Conservation (phyloP, 257 asterid genomes). For the Ilex asprella region DNA sequence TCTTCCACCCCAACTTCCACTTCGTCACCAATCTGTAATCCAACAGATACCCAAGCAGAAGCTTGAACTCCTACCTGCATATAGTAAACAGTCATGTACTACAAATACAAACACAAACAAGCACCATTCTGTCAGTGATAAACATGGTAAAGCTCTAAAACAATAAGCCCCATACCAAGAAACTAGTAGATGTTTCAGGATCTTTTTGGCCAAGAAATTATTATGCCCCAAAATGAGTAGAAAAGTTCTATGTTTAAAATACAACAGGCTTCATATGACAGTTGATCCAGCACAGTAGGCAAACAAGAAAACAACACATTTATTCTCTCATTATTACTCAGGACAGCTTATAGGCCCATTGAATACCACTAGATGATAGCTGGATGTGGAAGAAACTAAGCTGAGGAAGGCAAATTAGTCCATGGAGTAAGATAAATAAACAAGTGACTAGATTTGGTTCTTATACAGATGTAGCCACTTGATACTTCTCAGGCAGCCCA, state of each 20-base stretch:
- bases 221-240: too few species aligned
- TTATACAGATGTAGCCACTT: too few species aligned
- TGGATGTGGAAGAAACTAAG: too few species aligned
- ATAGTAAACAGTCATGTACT: conserved; percentile 6
- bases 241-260: too few species aligned
- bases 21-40: conserved; percentile 75
- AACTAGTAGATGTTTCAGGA: background rate
- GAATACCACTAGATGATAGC: too few species aligned
- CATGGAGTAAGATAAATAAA: too few species aligned
- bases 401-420: too few species aligned
- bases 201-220: background rate
- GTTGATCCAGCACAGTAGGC: background rate
- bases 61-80: conserved; percentile 82
- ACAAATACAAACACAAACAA: conserved; percentile 3
- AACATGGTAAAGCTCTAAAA: background rate
- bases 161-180: background rate
- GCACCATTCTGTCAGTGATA: background rate
- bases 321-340: too few species aligned
- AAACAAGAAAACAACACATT: too few species aligned
- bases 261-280: background rate
- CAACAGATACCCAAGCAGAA: conserved; percentile 70
- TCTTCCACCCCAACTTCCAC: conserved; percentile 71
- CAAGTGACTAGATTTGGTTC: too few species aligned
- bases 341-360: too few species aligned
- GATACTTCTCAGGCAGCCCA: too few species aligned